phyloP scores from a whole-genome alignment of 164 flowering plant genomes.

The Buxus sempervirens region DNA sequence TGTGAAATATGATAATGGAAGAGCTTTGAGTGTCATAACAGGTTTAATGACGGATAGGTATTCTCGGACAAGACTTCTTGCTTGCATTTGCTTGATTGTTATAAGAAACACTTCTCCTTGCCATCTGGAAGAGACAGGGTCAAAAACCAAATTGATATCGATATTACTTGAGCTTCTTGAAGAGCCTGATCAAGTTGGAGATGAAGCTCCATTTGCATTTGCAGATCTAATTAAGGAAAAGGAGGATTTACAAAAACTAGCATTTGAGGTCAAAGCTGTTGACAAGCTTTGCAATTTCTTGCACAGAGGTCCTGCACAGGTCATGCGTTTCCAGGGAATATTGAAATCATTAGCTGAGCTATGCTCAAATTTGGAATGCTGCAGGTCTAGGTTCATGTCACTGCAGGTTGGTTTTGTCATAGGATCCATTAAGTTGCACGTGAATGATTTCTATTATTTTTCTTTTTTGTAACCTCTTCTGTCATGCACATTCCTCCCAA shows the following conservation, averaged over 20 bases:
- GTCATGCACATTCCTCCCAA: not conserved
- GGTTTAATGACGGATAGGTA: constrained; percentile 65
- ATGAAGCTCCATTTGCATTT: constrained; percentile 81
- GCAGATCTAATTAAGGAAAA: constrained; percentile 54
- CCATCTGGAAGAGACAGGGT: constrained; percentile 49
- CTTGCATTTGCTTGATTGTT: constrained; percentile 66
- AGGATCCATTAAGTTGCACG: not conserved
- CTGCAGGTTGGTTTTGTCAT: constrained; percentile 53
- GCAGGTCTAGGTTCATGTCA: constrained; percentile 59
- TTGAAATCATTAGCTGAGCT: constrained; percentile 70
- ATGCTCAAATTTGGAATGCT: constrained; percentile 80
- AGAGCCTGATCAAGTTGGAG: constrained; percentile 85
- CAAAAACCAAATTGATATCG: constrained; percentile 51
- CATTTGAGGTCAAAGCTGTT: constrained; percentile 64
- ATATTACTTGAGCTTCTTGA: constrained; percentile 82
- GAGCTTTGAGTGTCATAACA: constrained; percentile 43
- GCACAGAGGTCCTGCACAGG: constrained; percentile 26
- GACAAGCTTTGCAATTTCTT: constrained; percentile 58
- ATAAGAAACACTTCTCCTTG: constrained; percentile 53
- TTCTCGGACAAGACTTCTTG: constrained; percentile 75
- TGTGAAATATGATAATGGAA: constrained; percentile 52
- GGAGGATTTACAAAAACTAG: constrained; percentile 73
- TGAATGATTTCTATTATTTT: not conserved
- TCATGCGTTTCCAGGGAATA: constrained; percentile 62
- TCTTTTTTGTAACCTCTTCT: not conserved